Base-by-base conservation (phyloP, 257 asterid genomes). In the Ehretia macrophylla region DNA sequence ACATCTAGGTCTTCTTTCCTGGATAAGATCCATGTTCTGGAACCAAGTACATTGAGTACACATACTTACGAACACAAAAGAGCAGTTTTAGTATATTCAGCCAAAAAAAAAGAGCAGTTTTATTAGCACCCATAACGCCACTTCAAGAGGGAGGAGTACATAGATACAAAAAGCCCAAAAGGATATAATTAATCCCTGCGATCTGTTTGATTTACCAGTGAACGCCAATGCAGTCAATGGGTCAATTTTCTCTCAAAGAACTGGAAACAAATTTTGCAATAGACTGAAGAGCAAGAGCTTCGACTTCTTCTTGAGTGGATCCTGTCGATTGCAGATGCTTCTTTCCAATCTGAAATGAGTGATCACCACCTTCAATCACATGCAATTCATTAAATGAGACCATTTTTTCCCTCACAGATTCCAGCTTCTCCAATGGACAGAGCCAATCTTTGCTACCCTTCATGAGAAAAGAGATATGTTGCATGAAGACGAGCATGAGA, bases 361-460 rank as follows among this genome's bases (percentile, higher is more conserved):
- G 98, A 66, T 90, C 98, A 16, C 95, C 96, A 27, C 96, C 96
- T 49, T 87, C 85, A 54, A 90, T 73, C 59, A 87, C 98, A 62
- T 85, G 83, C 75, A 87, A 58, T 58, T 61, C 80, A 47, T 64
- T 77, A 23, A 3, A 32, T 11, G 76, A 69, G 23, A 51, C 75
- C 89, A 90, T 85, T 76, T 81, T 85, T 79, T 78, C 72, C 68
- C 85, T 80, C 49, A 70, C 89, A 71, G 70, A 74, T 53, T 87
- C 88, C 81, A 90, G 68, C 71, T 77, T 70, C 54, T 70, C 71
- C 42, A 85, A 72, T 32, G 96, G 85, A 68, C 98, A 90, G 10
- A 90, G 81, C 64, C 86, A 79, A 64, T 90, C 96, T 80, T 75
- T 90, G 82, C 91, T 85, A 54, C 98, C 98, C 98, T 87, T 64